Base-by-base conservation (phyloP, 371 early-diverging fungal species). In the Mortierella sp. region DNA sequence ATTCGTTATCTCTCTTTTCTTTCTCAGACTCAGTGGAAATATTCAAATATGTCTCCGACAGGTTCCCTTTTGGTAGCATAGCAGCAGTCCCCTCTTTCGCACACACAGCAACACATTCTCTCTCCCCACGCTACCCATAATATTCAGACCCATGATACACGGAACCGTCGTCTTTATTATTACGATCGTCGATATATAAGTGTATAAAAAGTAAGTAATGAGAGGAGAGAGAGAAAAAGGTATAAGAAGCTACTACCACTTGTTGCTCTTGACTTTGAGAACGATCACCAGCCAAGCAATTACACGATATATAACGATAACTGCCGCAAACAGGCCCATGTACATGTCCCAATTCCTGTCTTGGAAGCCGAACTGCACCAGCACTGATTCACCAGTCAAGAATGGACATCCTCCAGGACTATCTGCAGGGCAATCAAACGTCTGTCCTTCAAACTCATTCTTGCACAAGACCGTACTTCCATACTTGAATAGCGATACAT, bases 401-500 rank as follows among this genome's bases (percentile, higher is more conserved):
- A 55, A 74, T 16, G 80, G 75, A 59, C 74, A 79, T 22, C 61
- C 80, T 11, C 74, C 80, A 10, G 38, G 43, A 16, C 22, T 45
- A 64, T 47, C 52, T 74, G 80, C 15, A 3, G 80, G 50, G 53
- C 80, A 80, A 32, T 71, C 69, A 71, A 80, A 70, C 6, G 58
- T 55, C 50, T 50, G 67, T 50, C 61, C 71, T 21, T 74, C 72
- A 61, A 80, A 80, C 53, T 80, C 80, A 50, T 80, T 80, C 59
- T 63, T 48, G 4, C 74, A 68, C 69, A 80, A 40, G 24, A 80
- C 50, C 24, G 75, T 2, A 13, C 69, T 65, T 19, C 72, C 80
- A 48, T 80, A 80, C 57, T 80, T 80, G 69, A 80, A 69, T 28
- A 75, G 58, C 7, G 80, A 80, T 4, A 74, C 52, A 38, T 75